A percentile compares a stretch with the other conserved stretches of the same genome.
phyloP scores from a whole-genome alignment of 306 rosid genomes.

The Begonia peltatifolia region DNA sequence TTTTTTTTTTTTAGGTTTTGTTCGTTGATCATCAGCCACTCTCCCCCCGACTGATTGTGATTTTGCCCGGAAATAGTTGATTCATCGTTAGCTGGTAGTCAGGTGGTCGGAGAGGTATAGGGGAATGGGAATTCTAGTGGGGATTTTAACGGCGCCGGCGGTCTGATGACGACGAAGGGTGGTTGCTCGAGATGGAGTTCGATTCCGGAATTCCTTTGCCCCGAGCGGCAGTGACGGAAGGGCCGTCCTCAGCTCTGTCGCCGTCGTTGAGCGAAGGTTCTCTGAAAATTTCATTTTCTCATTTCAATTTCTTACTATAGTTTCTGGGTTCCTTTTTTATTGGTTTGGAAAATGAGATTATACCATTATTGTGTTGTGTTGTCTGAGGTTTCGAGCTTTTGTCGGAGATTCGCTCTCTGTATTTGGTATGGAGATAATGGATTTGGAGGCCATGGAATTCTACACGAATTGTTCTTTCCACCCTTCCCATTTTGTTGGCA shows the following conservation, averaged over 20 bases:
- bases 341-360: neutral
- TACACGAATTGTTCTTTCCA: too few species aligned
- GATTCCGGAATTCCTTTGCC: constrained; percentile 66
- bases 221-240: constrained; percentile 45
- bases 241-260: constrained; percentile 20
- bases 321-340: neutral
- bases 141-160: constrained; percentile 12
- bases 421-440: too few species aligned
- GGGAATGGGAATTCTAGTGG: constrained; percentile 30
- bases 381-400: neutral
- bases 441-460: too few species aligned
- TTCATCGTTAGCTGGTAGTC: constrained; percentile 2
- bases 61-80: neutral
- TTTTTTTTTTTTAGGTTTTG: neutral
- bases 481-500: too few species aligned
- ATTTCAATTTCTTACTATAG: neutral
- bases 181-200: constrained; percentile 45
- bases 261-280: constrained; percentile 40
- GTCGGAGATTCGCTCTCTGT: neutral
- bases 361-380: neutral
- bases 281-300: neutral
- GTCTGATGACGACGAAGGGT: constrained; percentile 21
- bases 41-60: neutral
- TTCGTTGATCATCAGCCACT: neutral
- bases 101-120: neutral